Evolutionary conservation across 192 early-diverging fungal species (phyloP).

Genomic region (Coemansia asiatica): DNA sequence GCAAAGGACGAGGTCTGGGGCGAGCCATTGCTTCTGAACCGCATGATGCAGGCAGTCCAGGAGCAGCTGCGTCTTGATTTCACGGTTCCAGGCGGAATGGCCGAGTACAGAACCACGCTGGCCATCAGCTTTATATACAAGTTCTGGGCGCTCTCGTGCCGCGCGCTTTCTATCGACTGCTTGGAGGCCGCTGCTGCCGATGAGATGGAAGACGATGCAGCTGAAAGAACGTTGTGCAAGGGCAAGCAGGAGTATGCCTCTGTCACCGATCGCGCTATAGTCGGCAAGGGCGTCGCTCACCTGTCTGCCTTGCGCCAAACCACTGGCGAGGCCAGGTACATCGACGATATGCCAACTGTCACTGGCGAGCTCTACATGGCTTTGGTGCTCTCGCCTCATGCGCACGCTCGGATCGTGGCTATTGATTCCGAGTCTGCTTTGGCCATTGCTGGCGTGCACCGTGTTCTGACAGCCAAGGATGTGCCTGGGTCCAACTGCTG

Average conservation of each 20-base stretch:
- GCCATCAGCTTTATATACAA: slow-evolving; percentile 63
- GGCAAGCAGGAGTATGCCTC: slow-evolving; percentile 57
- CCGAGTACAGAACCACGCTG: slow-evolving; percentile 65
- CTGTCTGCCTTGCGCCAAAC: slow-evolving; percentile 77
- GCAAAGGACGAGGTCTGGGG: slow-evolving; percentile 62
- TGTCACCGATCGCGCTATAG: slow-evolving; percentile 40
- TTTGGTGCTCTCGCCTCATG: slow-evolving; percentile 65
- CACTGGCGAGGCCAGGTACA: slow-evolving; percentile 80
- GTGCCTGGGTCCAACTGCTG: slow-evolving; percentile 65
- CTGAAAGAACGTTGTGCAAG: neutral
- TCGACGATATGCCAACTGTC: slow-evolving; percentile 78
- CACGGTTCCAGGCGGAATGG: slow-evolving; percentile 66
- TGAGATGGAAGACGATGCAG: slow-evolving; percentile 20
- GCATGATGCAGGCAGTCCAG: slow-evolving; percentile 41
- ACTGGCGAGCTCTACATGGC: slow-evolving; percentile 68
- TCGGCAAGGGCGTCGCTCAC: slow-evolving; percentile 73
- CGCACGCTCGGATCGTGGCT: slow-evolving; percentile 66
- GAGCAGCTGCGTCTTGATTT: slow-evolving; percentile 54
- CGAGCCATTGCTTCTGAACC: slow-evolving; percentile 48
- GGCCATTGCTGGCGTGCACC: slow-evolving; percentile 61
- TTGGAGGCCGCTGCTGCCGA: slow-evolving; percentile 15
- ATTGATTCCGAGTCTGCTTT: slow-evolving; percentile 66
- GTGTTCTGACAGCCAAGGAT: slow-evolving; percentile 68
- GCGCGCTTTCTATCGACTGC: slow-evolving; percentile 13
- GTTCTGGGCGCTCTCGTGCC: slow-evolving; percentile 60